Evolutionary conservation across 179 eudicot genomes (phyloP).

Genomic region (Silene coronaria): DNA sequence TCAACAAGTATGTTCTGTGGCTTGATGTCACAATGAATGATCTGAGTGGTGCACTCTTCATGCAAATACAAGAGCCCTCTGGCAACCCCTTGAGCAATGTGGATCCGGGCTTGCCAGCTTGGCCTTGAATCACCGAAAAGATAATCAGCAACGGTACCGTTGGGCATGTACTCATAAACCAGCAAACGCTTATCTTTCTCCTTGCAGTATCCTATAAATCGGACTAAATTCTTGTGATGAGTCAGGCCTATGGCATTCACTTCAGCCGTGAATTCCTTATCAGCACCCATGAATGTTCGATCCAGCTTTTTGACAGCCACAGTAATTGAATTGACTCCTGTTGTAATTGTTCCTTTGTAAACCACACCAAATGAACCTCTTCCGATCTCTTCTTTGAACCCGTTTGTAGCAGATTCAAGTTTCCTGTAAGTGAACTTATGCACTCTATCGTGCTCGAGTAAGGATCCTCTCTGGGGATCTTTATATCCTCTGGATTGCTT

Average conservation of each 20-base stretch:
- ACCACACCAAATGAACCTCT: slow-evolving; percentile 32
- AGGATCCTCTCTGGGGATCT: neutral
- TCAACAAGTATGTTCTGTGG: slow-evolving; percentile 48
- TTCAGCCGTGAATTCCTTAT: slow-evolving; percentile 32
- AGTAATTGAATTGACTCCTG: neutral
- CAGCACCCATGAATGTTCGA: slow-evolving; percentile 16
- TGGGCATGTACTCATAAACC: slow-evolving; percentile 40
- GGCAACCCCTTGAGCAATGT: slow-evolving; percentile 31
- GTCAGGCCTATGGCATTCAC: slow-evolving; percentile 42
- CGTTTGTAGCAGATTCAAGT: slow-evolving; percentile 29
- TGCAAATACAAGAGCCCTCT: slow-evolving; percentile 41
- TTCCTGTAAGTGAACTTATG: slow-evolving; percentile 27
- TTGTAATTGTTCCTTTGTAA: slow-evolving; percentile 21
- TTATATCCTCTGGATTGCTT: neutral
- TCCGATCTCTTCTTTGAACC: slow-evolving; percentile 30
- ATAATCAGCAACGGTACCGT: slow-evolving; percentile 32
- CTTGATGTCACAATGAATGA: slow-evolving; percentile 51
- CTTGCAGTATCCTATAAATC: slow-evolving; percentile 34
- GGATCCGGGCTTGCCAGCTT: slow-evolving; percentile 28
- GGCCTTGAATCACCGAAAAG: slow-evolving; percentile 30
- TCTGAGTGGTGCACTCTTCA: slow-evolving; percentile 43
- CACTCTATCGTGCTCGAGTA: slow-evolving; percentile 10
- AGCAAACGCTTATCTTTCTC: slow-evolving; percentile 34
- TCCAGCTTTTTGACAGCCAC: slow-evolving; percentile 33
- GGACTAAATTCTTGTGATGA: slow-evolving; percentile 45